Conservation (phyloP, 2,329 filamentous ascomycete species). For the Phaeosphaeria sp. region DNA sequence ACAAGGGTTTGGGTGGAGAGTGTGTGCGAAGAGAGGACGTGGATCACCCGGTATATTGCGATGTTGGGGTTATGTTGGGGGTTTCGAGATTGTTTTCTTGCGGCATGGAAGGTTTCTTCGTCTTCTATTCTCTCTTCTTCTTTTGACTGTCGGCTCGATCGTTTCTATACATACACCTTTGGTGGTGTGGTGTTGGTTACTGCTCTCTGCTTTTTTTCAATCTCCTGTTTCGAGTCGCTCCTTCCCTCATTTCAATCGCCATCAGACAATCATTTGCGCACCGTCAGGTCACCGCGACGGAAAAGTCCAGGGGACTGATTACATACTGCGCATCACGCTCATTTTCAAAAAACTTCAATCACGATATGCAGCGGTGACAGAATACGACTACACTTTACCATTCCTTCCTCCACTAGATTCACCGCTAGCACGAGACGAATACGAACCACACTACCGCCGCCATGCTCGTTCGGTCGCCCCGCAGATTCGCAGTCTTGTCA, state of each 20-base stretch:
- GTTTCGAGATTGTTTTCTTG: background rate
- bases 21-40: background rate
- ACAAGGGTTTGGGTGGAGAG: background rate
- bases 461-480: constrained; percentile 47
- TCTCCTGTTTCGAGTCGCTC: background rate
- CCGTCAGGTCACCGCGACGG: background rate
- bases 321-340: background rate
- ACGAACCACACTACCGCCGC: constrained; percentile 23
- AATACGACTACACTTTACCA: constrained; percentile 14
- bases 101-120: background rate
- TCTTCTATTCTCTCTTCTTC: background rate
- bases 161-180: background rate
- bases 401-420: constrained; percentile 3
- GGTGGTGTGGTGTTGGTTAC: background rate
- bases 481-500: constrained; percentile 46
- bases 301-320: background rate
- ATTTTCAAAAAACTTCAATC: background rate
- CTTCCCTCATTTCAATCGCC: background rate
- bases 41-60: background rate
- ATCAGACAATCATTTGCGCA: background rate
- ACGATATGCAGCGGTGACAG: constrained; percentile 17
- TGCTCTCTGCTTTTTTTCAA: background rate
- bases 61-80: background rate
- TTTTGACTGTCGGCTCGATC: background rate
- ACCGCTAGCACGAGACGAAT: constrained; percentile 21